Conservation (phyloP, 2,329 filamentous ascomycete genomes). For the Fusarium pininemorale region DNA sequence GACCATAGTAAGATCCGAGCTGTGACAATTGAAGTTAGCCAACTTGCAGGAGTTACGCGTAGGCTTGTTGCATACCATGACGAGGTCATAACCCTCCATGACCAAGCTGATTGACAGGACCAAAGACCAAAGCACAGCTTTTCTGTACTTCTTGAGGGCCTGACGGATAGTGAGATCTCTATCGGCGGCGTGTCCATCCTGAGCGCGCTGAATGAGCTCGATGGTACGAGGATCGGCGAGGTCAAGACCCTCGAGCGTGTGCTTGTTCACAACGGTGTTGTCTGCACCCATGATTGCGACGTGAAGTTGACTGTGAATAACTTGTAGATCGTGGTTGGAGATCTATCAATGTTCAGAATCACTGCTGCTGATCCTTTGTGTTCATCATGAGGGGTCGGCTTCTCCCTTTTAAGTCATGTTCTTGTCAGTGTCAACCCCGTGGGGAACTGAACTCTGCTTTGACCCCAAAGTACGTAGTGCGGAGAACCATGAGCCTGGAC, state of each 20-base stretch:
- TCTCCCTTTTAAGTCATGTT: background rate
- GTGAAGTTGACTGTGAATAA: no score
- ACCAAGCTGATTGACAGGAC: background rate
- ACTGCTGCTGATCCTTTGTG: rapidly evolving
- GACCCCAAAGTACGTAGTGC: background rate
- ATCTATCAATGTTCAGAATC: rapidly evolving
- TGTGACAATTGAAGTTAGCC: background rate
- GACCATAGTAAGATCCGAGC: conserved; percentile 23
- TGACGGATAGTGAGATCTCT: conserved; percentile 30
- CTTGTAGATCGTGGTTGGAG: no score
- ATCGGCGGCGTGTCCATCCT: conserved; percentile 32
- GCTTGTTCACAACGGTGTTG: background rate
- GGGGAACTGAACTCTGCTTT: background rate
- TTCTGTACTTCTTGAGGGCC: background rate
- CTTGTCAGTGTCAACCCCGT: background rate
- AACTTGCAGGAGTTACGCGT: no score
- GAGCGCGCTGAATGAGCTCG: conserved; percentile 22
- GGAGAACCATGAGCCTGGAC: background rate
- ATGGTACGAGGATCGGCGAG: background rate
- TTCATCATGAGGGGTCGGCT: background rate
- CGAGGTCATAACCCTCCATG: conserved; percentile 45
- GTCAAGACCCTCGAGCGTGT: background rate
- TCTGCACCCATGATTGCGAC: background rate
- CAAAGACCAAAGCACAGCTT: background rate
- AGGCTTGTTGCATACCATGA: conserved; percentile 41